Evolutionary conservation across 2,329 filamentous ascomycete species (phyloP).

Genomic region (Domatiomyces globalis): DNA sequence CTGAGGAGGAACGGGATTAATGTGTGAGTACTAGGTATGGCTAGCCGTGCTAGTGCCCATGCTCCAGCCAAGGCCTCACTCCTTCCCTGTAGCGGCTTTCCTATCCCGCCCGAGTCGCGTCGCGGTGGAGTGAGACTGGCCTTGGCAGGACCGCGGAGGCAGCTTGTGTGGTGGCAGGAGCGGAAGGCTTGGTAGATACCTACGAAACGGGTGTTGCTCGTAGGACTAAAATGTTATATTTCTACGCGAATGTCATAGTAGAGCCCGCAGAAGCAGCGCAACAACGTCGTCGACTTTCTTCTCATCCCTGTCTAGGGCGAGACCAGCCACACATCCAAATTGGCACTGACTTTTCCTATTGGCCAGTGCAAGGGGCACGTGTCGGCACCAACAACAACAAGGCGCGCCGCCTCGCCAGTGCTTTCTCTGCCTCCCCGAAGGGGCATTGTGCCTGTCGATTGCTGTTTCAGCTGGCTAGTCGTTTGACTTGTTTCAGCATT

Average conservation of each 20-base stretch:
- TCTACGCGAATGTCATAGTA: too few relatives aligned
- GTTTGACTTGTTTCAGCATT: neutral
- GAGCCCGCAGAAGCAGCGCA: too few relatives aligned
- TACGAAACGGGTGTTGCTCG: neutral
- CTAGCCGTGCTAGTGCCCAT: neutral
- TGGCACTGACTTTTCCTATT: neutral
- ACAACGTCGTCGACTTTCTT: too few relatives aligned
- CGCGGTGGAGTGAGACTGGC: neutral
- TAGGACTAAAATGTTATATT: neutral
- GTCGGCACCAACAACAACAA: neutral
- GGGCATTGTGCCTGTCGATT: neutral
- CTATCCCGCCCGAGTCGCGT: neutral
- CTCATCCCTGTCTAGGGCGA: neutral
- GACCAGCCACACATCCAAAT: neutral
- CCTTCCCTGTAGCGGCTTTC: too few relatives aligned
- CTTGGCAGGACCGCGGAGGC: too few relatives aligned
- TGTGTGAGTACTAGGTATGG: conserved; percentile 2
- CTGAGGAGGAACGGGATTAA: conserved; percentile 10
- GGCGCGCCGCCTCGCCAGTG: neutral
- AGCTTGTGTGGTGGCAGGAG: too few relatives aligned
- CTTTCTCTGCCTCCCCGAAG: neutral
- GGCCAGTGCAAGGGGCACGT: neutral
- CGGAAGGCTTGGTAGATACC: neutral
- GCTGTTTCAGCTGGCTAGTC: neutral
- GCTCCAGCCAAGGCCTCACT: too few relatives aligned